Percentiles rank a stretch among this genome's conserved stretches.
Evolutionary conservation across 2,329 filamentous ascomycete genomes (phyloP).

Genomic region (Aspergillus spinulosporus): DNA sequence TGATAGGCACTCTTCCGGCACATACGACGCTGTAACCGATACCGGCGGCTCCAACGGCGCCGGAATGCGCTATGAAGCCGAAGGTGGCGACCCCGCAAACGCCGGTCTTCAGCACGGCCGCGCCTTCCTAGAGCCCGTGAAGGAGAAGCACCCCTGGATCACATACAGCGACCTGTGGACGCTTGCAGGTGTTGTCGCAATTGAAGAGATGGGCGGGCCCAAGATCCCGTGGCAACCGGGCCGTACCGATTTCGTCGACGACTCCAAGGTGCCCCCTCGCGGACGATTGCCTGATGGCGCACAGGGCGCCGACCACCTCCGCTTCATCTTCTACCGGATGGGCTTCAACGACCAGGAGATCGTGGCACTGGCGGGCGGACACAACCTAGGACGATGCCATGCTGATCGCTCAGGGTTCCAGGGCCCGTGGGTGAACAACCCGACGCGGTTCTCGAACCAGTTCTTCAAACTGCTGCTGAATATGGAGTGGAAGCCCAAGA

Average conservation of each 20-base stretch:
- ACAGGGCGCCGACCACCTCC: constrained; percentile 56
- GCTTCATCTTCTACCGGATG: constrained; percentile 60
- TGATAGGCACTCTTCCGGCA: constrained; percentile 62
- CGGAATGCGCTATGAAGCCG: constrained; percentile 65
- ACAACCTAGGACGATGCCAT: constrained; percentile 59
- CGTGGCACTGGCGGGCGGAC: constrained; percentile 57
- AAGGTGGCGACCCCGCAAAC: constrained; percentile 65
- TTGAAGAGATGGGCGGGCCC: constrained; percentile 62
- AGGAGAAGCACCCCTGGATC: constrained; percentile 61
- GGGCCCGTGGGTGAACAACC: constrained; percentile 61
- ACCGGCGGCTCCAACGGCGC: constrained; percentile 66
- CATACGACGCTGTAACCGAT: constrained; percentile 59
- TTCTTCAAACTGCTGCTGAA: constrained; percentile 57
- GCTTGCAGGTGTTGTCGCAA: constrained; percentile 59
- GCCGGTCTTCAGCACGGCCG: constrained; percentile 64
- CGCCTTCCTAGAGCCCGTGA: constrained; percentile 64
- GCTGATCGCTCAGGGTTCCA: constrained; percentile 58
- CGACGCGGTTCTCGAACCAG: constrained; percentile 60
- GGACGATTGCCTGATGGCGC: constrained; percentile 59
- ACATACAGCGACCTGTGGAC: constrained; percentile 68
- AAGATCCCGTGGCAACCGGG: constrained; percentile 58
- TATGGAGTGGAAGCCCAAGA: constrained; percentile 57
- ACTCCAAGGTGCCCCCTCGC: constrained; percentile 59
- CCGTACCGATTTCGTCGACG: constrained; percentile 63
- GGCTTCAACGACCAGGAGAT: constrained; percentile 63